Base-by-base conservation (phyloP, 2,329 filamentous ascomycete species). In the Pseudogymnoascus sp. region DNA sequence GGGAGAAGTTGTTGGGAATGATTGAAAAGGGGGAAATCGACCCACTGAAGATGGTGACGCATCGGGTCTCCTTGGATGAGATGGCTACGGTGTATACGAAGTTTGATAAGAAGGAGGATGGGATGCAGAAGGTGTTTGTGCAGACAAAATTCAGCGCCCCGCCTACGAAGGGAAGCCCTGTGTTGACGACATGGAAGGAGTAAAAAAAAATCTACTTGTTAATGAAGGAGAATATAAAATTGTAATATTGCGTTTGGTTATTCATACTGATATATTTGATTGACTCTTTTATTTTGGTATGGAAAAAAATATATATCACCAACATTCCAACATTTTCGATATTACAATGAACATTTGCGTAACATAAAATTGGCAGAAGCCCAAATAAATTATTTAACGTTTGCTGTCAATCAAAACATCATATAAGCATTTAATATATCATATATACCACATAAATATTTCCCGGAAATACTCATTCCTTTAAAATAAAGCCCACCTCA, bases 101-200 rank as follows among this genome's bases (percentile, higher is more conserved):
- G 68, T 89, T 88, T 63, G 79, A 87, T 63, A 77, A 75, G 61
- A 77, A 75, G 63, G 80, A 88, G 63, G 86, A 90, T 67, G 77
- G 78, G 3, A 89, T 95, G 80, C 90, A 95, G 74, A 95, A 96
- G 80, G 82, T 94, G 1, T 95, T 81, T 71, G 78, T 82, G 1
- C 77, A 85, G 75, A 86, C 83, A 2, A 81, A 77, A 70, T 83
- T 82, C 62, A 85, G 81, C 1, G 71, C 75, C 28, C 81, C 81
- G 0, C 70, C 74, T 12, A 75, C 75, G 1, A 61, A 68, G 20
- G 79, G 77, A 0, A 76, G 73, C 12, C 80, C 80, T 0, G 67
- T 73, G 65, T 64, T 82, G 65, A 82, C 76, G 5, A 74, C 63
- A 8, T 79, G 74, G 60, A 64, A 61, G 47, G 64, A 67, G 60